Base-by-base conservation (phyloP, 2,329 filamentous ascomycete species). In the Calycina herbarum region DNA sequence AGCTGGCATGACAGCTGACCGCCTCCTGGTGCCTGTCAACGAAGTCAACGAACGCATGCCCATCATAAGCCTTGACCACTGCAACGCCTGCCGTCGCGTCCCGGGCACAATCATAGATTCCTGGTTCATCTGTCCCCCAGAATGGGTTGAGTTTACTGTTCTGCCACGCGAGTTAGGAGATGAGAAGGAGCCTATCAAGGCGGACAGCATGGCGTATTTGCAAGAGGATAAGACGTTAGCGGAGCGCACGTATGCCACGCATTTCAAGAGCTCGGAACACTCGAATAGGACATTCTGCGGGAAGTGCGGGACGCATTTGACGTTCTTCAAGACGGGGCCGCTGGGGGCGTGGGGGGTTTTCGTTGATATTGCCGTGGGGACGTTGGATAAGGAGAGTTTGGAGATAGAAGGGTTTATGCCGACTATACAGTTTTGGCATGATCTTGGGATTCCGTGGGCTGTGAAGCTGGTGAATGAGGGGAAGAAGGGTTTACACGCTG, bases 291-390 rank as follows among this genome's bases (percentile, higher is more conserved):
- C 69, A 1, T 76, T 76, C 59, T 76, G 74, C 35, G 69, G 69
- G 15, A 67, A 64, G 10, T 76, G 73, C 62, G 74, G 74, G 0
- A 76, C 74, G 4, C 69, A 70, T 64, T 59, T 75, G 24, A 72
- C 70, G 2, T 73, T 64, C 57, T 66, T 66, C 29, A 31, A 31
- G 70, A 69, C 62, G 58, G 29, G 29, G 29, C 29, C 29, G 29
- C 69, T 63, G 57, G 67, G 59, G 31, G 35, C 66, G 13, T 31
- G 27, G 48, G 13, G 17, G 48, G 2, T 62, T 56, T 61, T 63
- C 63, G 1, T 73, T 58, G 74, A 75, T 64, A 56, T 75, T 48
- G 68, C 69, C 5, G 60, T 72, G 11, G 72, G 72, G 20, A 75
- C 70, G 24, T 63, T 75, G 29, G 72, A 74, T 64, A 57, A 63